Percentiles rank a stretch among this genome's conserved stretches.
Conservation (phyloP, 164 flowering plant species). For the Macadamia integrifolia region DNA sequence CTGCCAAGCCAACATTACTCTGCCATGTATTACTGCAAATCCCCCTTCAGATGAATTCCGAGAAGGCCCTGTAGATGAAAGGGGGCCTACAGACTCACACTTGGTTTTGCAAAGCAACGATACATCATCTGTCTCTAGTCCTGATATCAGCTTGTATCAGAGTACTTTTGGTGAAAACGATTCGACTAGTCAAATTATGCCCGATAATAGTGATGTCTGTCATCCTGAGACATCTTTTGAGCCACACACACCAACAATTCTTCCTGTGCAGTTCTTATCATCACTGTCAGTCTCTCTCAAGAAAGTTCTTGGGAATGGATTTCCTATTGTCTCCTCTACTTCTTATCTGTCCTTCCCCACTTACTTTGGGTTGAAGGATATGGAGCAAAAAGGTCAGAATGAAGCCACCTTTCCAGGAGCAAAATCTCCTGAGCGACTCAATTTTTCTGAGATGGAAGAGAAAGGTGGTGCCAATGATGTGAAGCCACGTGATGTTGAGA, state of each 20-base stretch:
- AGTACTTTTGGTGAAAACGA: background rate
- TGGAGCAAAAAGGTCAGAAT: background rate
- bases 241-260: background rate
- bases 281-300: background rate
- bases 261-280: slow-evolving; percentile 1
- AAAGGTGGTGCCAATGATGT: background rate
- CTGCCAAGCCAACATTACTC: slow-evolving; percentile 11
- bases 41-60: slow-evolving; percentile 12
- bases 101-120: background rate
- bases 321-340: slow-evolving; percentile 4
- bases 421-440: slow-evolving; percentile 1
- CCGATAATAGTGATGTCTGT: background rate
- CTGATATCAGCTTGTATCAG: background rate
- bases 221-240: slow-evolving; percentile 1
- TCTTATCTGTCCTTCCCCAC: slow-evolving; percentile 1
- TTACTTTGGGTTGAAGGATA: background rate
- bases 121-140: background rate
- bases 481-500: slow-evolving; percentile 1
- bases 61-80: background rate
- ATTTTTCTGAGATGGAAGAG: background rate
- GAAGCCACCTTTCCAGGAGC: background rate
- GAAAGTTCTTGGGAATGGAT: background rate
- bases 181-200: background rate
- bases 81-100: background rate
- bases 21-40: slow-evolving; percentile 23